These are phyloP conservation scores for Moringa oleifera DNA, from an alignment of 345 rosid species.

Conservation along the genomic window DNA sequence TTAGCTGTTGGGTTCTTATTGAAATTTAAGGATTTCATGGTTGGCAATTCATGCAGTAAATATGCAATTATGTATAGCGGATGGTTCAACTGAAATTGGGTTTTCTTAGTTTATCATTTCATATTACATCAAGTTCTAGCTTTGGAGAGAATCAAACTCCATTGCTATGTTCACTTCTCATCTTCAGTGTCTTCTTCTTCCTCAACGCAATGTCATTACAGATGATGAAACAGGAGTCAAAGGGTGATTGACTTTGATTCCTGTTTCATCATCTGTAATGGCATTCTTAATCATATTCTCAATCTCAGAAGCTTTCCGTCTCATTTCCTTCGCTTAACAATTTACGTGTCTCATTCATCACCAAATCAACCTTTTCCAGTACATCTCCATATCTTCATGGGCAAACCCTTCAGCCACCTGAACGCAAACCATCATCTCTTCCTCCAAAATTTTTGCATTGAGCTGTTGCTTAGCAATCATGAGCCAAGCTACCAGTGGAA, in stretches of 20 bases:
- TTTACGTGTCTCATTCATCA: constrained; percentile 22
- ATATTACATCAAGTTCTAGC: too few species aligned
- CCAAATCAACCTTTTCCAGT: constrained; percentile 18
- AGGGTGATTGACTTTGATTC: too few species aligned
- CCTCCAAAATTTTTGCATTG: constrained; percentile 24
- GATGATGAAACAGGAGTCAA: too few species aligned
- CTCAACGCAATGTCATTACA: constrained; percentile 17
- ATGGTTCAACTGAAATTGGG: too few species aligned
- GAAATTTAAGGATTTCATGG: too few species aligned
- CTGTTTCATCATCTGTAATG: constrained; percentile 13
- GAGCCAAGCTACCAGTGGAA: constrained; percentile 26
- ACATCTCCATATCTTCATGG: constrained; percentile 11
- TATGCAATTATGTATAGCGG: too few species aligned
- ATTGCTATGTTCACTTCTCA: too few species aligned
- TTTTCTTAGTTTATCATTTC: too few species aligned
- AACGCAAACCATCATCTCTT: constrained; percentile 23
- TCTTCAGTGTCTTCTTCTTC: constrained; percentile 1
- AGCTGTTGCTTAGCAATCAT: constrained; percentile 23
- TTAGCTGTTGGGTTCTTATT: too few species aligned
- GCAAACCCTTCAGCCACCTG: constrained; percentile 24
- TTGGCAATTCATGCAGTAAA: too few species aligned
- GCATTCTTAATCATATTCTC: constrained; percentile 12
- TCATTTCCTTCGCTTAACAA: constrained; percentile 23
- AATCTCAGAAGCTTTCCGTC: constrained; percentile 12
- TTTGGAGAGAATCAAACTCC: too few species aligned